Evolutionary conservation across 2,329 filamentous ascomycete species (phyloP).

Genomic region (Fusarium continuum): DNA sequence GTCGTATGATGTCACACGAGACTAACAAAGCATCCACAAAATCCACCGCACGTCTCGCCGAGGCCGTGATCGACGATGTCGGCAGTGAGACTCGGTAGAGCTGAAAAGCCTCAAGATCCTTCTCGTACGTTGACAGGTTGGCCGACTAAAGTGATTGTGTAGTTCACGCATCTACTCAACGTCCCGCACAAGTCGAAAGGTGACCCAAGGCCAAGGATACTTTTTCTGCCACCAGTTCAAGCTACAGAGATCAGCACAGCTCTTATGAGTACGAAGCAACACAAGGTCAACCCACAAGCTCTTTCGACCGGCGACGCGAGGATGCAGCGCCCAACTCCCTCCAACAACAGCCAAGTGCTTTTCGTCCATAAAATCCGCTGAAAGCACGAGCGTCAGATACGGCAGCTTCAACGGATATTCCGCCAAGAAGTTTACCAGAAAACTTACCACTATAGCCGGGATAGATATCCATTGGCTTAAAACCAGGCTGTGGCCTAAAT

Average conservation of each 20-base stretch:
- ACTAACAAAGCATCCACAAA: constrained; percentile 6
- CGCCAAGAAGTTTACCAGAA: fast-evolving
- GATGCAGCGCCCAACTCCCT: constrained; percentile 27
- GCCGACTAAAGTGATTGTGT: fast-evolving
- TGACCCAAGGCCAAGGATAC: constrained; percentile 28
- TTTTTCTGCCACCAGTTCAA: constrained; percentile 35
- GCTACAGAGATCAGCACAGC: not conserved
- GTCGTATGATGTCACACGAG: constrained; percentile 32
- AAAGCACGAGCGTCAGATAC: not conserved
- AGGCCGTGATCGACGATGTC: constrained; percentile 1
- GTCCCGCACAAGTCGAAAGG: constrained; percentile 20
- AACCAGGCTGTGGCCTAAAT: constrained; percentile 11
- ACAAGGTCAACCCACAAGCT: constrained; percentile 25
- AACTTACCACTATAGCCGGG: constrained; percentile 24
- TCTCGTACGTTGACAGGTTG: no score
- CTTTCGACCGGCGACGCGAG: constrained; percentile 18
- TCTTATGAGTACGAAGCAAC: fast-evolving
- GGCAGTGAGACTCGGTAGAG: constrained; percentile 10
- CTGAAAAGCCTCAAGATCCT: not conserved
- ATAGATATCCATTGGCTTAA: constrained; percentile 30
- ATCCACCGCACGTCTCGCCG: constrained; percentile 12
- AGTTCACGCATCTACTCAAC: not conserved
- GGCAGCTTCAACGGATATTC: fast-evolving
- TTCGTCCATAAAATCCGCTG: constrained; percentile 31
- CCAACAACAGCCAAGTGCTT: constrained; percentile 21